Evolutionary conservation across 2,329 filamentous ascomycete species (phyloP).

Genomic region (Ophiostoma sp.): DNA sequence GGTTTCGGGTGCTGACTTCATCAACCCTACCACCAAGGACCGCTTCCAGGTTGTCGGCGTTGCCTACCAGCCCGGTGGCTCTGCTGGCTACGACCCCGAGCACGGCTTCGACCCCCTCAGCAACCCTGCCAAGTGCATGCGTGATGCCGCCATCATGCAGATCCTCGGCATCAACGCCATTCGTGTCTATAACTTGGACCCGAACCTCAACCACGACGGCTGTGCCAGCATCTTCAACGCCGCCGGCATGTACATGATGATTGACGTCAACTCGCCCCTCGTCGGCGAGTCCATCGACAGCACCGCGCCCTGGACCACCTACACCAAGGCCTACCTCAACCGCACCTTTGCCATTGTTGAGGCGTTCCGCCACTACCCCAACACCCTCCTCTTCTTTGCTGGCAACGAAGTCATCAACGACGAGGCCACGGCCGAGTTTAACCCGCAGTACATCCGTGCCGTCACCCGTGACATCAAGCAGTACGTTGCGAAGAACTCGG

Average conservation of each 20-base stretch:
- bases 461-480: slow-evolving; percentile 75
- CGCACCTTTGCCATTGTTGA: slow-evolving; percentile 62
- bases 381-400: slow-evolving; percentile 68
- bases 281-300: slow-evolving; percentile 53
- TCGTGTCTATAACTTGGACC: slow-evolving; percentile 64
- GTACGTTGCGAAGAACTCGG: slow-evolving; percentile 66
- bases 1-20: slow-evolving; percentile 53
- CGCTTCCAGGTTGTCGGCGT: slow-evolving; percentile 62
- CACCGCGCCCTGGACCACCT: slow-evolving; percentile 48
- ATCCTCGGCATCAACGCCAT: slow-evolving; percentile 60
- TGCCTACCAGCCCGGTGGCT: slow-evolving; percentile 64
- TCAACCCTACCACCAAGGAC: slow-evolving; percentile 53
- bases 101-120: slow-evolving; percentile 55
- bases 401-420: slow-evolving; percentile 74
- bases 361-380: slow-evolving; percentile 61
- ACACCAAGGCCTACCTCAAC: slow-evolving; percentile 57
- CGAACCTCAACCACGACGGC: slow-evolving; percentile 59
- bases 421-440: slow-evolving; percentile 51
- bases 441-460: slow-evolving; percentile 67
- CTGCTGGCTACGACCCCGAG: slow-evolving; percentile 53
- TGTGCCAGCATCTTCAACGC: slow-evolving; percentile 65
- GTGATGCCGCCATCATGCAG: slow-evolving; percentile 62
- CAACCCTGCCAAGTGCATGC: slow-evolving; percentile 51
- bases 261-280: slow-evolving; percentile 63
- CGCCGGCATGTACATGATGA: slow-evolving; percentile 62